Base-by-base conservation (phyloP, 2,329 filamentous ascomycete species). In the Nemania sp. region DNA sequence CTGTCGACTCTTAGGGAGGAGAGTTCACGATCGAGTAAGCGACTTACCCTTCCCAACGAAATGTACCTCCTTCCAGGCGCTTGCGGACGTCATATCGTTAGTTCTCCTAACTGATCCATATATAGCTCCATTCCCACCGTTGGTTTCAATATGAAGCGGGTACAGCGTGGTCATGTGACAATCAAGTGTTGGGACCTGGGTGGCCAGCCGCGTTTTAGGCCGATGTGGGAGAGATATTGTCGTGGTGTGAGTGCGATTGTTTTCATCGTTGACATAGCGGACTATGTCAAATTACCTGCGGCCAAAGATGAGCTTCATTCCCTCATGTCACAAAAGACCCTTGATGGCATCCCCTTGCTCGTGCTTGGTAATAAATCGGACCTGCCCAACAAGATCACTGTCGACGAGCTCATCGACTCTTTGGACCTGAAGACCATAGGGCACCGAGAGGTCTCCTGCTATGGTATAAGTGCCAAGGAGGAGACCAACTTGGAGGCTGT, bases 141-240 rank as follows among this genome's bases (percentile, higher is more conserved):
- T 71, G 95, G 95, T 67, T 98, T 98, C 83, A 99, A 98, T 78
- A 97, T 97, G 88, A 98, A 98, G 83, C 89, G 90, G 69, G 92
- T 99, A 71, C 93, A 97, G 79, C 94, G 95, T 74, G 95, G 95
- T 70, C 94, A 98, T 85, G 95, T 99, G 76, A 96, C 95, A 70
- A 83, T 99, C 72, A 98, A 98, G 80, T 99, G 95, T 79, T 99
- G 95, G 95, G 95, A 99, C 80, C 87, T 99, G 66, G 95, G 95
- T 69, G 95, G 95, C 55, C 95, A 99, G 79, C 94, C 95, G 70
- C 87, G 94, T 67, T 99, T 98, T 80, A 90, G 95, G 73, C 91
- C 91, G 69, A 99, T 99, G 95, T 99, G 95, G 95, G 95, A 99
- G 82, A 85, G 95, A 73, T 99, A 99, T 77, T 98, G 95, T 79